Evolutionary conservation across 306 rosid species (phyloP).

Genomic region (Rosa multiflora): DNA sequence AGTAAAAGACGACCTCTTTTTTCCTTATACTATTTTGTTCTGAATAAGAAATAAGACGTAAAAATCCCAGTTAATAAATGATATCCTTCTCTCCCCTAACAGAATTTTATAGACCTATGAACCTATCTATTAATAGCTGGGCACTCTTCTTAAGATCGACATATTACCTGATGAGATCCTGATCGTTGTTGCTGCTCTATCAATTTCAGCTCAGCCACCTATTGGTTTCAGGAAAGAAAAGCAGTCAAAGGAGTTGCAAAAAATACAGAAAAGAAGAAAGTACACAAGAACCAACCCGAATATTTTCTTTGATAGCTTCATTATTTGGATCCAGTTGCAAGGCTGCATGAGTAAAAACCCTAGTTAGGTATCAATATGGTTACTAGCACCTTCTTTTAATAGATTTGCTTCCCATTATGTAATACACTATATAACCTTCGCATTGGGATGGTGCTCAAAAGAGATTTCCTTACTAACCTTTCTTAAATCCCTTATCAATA

Average conservation of each 20-base stretch:
- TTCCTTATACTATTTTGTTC: not conserved
- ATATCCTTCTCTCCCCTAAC: not conserved
- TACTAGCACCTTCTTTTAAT: not conserved
- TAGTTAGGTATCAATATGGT: constrained; percentile 17
- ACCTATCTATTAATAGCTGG: not conserved
- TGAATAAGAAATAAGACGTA: not conserved
- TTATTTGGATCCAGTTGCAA: constrained; percentile 84
- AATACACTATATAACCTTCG: not conserved
- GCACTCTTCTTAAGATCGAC: not conserved
- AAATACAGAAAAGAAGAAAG: constrained; percentile 19
- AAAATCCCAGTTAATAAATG: not conserved
- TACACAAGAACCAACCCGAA: constrained; percentile 54
- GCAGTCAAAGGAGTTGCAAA: constrained; percentile 15
- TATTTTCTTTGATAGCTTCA: constrained; percentile 78
- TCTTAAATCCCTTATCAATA: constrained; percentile 64
- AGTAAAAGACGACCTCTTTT: not conserved
- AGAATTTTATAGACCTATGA: not conserved
- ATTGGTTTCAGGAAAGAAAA: constrained; percentile 24
- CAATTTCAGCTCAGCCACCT: constrained; percentile 72
- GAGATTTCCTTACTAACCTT: constrained; percentile 50
- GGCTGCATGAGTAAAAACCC: constrained; percentile 52
- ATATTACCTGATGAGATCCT: constrained; percentile 52
- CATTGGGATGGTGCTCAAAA: not conserved
- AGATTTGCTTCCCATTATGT: not conserved
- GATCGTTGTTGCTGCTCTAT: constrained; percentile 49